Base-by-base conservation (phyloP, 805 yeast genomes). In the Pichia sporocuriosa region DNA sequence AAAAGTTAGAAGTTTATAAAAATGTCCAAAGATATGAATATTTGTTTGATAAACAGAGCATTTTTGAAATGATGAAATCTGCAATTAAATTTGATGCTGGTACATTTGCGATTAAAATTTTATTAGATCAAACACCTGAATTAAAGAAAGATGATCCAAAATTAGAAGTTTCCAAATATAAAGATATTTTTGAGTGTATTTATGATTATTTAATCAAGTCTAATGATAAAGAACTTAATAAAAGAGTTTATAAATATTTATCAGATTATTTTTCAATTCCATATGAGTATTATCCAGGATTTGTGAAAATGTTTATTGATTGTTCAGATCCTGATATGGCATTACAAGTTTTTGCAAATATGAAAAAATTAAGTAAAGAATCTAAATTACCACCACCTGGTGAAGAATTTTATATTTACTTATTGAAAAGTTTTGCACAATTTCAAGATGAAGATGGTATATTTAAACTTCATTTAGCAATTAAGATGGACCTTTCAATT, bases 401-500 rank as follows among this genome's bases (percentile, higher is more conserved):
- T 16, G 65, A 68, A 35, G 79, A 76, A 19, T 73, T 82, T 58
- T 85, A 83, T 51, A 58, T 70, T 41, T 73, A 73, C 48, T 57
- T 84, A 20, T 78, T 84, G 55, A 66, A 71, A 39, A 72, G 72
- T 36, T 82, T 82, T 61, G 84, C 87, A 1, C 67, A 68, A 37
- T 63, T 65, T 39, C 60, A 69, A 26, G 84, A 79, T 49, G 77
- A 72, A 43, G 79, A 78, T 7, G 93, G 90, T 0, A 76, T 83
- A 15, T 66, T 66, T 37, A 81, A 79, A 43, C 58, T 84, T 3
- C 86, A 83, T 50, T 72, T 76, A 41, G 69, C 72, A 35, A 62
- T 81, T 55, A 79, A 82, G 42, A 71, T 80, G 70, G 94, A 84
- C 46, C 49, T 73, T 36, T 60, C 67, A 10, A 61, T 82, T 32